Conservation (phyloP, 176 grass and related monocot species). For the Oryza longistaminata region DNA sequence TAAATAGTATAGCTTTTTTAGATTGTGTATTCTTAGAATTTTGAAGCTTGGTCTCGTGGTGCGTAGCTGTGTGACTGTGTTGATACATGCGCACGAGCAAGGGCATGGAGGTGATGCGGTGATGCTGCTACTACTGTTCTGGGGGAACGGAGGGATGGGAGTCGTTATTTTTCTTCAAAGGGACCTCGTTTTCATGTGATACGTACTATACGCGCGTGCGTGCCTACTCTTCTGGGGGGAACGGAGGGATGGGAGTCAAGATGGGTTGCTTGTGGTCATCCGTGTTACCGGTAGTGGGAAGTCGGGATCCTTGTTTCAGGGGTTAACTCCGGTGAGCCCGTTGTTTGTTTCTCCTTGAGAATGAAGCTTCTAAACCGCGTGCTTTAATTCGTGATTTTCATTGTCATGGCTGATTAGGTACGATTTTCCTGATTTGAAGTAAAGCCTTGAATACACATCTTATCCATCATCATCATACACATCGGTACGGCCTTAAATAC, state of each 20-base stretch:
- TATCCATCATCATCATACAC: background rate
- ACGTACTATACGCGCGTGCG: background rate
- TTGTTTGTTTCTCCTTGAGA: background rate
- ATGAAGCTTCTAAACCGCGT: background rate
- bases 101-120: background rate
- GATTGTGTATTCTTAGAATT: too few species aligned
- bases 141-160: too few species aligned
- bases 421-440: background rate
- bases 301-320: constrained; percentile 28
- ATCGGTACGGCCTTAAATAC: background rate
- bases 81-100: too few species aligned
- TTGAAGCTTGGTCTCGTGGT: too few species aligned
- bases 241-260: background rate
- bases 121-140: too few species aligned
- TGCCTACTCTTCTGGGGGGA: background rate
- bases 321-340: background rate
- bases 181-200: background rate
- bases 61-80: too few species aligned
- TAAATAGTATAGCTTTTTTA: too few species aligned
- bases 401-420: background rate
- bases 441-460: background rate
- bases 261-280: background rate
- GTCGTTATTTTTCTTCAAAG: background rate
- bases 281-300: background rate
- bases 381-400: background rate